Conservation (phyloP, 768 basidiomycete genomes). For the Panaeolus papilionaceus region DNA sequence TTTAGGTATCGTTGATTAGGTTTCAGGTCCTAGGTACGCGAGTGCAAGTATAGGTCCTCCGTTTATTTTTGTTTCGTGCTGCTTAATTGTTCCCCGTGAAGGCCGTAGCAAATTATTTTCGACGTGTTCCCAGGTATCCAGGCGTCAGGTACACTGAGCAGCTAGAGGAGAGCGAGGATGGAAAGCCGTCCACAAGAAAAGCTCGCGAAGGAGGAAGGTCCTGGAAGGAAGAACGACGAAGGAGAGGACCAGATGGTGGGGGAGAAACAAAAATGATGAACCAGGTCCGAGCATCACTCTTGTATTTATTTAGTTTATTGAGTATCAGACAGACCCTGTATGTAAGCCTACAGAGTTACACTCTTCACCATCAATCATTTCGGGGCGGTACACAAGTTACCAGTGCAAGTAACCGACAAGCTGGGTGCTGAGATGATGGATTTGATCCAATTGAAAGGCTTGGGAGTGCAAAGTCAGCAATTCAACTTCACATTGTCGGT, state of each 20-base stretch:
- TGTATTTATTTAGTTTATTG: neutral
- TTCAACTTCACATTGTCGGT: neutral
- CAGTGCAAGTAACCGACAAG: neutral
- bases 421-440: constrained; percentile 2
- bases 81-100: neutral
- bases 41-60: neutral
- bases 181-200: neutral
- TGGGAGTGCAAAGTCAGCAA: neutral
- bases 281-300: neutral
- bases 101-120: too few relatives aligned
- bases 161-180: neutral
- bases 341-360: neutral
- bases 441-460: neutral
- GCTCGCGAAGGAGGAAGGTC: neutral
- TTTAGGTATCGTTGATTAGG: neutral
- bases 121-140: too few relatives aligned
- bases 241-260: neutral
- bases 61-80: neutral
- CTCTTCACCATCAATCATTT: constrained; percentile 6
- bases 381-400: constrained; percentile 3
- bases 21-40: neutral
- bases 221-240: neutral
- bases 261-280: neutral
- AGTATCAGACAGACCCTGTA: neutral
- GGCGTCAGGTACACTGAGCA: too few relatives aligned